Conservation (phyloP, 345 rosid species). For the Viola odorata region DNA sequence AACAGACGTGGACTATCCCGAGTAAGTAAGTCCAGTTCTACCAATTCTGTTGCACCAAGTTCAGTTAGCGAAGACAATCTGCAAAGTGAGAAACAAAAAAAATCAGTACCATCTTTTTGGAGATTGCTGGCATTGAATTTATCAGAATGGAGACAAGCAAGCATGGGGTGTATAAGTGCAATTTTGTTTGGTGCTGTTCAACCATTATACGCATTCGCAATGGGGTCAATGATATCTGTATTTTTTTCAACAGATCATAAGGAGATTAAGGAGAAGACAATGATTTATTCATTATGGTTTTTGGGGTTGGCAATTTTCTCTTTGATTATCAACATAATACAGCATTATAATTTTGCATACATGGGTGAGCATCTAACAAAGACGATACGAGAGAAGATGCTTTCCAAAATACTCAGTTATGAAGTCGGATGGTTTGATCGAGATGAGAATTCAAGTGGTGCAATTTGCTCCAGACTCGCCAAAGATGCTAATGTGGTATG, state of each 20-base stretch:
- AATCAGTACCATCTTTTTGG: conserved; percentile 18
- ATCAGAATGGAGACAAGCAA: conserved; percentile 34
- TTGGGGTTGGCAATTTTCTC: conserved; percentile 29
- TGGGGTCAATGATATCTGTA: conserved; percentile 29
- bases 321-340: conserved; percentile 13
- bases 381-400: conserved; percentile 34
- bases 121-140: conserved; percentile 22
- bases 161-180: conserved; percentile 31
- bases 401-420: conserved; percentile 32
- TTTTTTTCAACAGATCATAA: conserved; percentile 18
- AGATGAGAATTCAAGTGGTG: conserved; percentile 32
- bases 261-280: conserved; percentile 27
- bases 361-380: conserved; percentile 31
- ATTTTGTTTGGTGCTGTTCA: conserved; percentile 38
- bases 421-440: conserved; percentile 40
- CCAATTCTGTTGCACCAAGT: not conserved
- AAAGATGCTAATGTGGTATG: conserved; percentile 33
- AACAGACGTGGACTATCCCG: not conserved
- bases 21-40: not conserved
- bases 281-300: conserved; percentile 28
- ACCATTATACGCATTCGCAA: conserved; percentile 29
- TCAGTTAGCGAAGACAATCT: no score
- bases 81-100: no score
- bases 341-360: conserved; percentile 34
- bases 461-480: conserved; percentile 32